Evolutionary conservation across 345 rosid species (phyloP).

Genomic region (Eucalyptus marginata): DNA sequence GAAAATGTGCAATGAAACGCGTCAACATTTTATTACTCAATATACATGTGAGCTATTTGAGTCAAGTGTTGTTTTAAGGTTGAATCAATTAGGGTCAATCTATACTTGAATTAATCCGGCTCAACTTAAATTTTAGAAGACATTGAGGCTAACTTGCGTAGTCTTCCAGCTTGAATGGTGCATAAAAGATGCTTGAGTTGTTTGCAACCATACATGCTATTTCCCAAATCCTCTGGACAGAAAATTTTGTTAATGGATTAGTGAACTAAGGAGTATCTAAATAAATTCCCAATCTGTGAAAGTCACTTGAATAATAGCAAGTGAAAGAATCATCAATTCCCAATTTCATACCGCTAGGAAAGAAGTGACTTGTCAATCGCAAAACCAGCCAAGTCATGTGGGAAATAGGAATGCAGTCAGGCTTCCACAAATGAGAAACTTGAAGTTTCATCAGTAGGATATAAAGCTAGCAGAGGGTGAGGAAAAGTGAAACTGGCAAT

Average conservation of each 20-base stretch:
- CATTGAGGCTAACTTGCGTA: neutral
- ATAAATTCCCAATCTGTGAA: neutral
- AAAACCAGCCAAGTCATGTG: neutral
- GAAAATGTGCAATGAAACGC: neutral
- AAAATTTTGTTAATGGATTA: neutral
- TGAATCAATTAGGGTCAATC: neutral
- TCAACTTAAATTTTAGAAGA: neutral
- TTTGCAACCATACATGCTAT: neutral
- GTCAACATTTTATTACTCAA: neutral
- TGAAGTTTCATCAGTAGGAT: neutral
- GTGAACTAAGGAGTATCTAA: neutral
- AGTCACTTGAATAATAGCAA: neutral
- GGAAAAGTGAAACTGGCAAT: neutral
- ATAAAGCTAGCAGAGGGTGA: neutral
- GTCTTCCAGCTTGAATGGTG: neutral
- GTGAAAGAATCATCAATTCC: neutral
- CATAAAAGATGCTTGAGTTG: neutral
- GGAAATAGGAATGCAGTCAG: neutral
- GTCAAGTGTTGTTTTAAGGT: neutral
- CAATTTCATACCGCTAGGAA: neutral
- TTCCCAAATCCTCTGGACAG: neutral
- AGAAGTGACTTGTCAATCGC: neutral
- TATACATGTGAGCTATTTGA: neutral
- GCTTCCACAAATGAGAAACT: neutral
- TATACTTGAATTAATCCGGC: neutral